Percentiles rank a stretch among this genome's conserved stretches.
These are phyloP conservation scores for Aspergillus nomiae DNA, from an alignment of 2,329 filamentous ascomycete species.

Conservation along the genomic window DNA sequence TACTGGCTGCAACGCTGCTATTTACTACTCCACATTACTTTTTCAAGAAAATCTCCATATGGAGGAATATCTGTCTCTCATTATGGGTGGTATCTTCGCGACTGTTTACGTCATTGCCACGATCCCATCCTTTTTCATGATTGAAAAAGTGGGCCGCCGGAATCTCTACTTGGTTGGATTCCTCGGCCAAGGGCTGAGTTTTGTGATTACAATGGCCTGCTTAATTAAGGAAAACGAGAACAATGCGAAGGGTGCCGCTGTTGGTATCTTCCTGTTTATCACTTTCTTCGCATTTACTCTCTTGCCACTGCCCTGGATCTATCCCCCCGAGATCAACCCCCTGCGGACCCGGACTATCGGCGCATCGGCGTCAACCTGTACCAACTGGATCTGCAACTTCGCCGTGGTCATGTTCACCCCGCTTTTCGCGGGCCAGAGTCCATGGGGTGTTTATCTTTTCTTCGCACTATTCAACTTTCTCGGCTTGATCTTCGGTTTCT, in stretches of 20 bases:
- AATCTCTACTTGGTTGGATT: slow-evolving; percentile 37
- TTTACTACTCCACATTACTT: slow-evolving; percentile 48
- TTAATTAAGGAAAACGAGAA: slow-evolving; percentile 26
- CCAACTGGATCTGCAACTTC: slow-evolving; percentile 59
- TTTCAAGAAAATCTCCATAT: slow-evolving; percentile 44
- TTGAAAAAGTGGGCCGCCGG: slow-evolving; percentile 43
- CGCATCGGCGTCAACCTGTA: slow-evolving; percentile 53
- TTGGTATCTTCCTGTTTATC: slow-evolving; percentile 69
- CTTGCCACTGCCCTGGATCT: slow-evolving; percentile 61
- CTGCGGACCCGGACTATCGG: slow-evolving; percentile 56
- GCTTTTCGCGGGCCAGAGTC: slow-evolving; percentile 34
- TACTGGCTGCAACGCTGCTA: slow-evolving; percentile 49
- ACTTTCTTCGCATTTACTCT: slow-evolving; percentile 66
- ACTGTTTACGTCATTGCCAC: slow-evolving; percentile 30
- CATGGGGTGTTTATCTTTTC: slow-evolving; percentile 46
- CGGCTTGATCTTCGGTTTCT: slow-evolving; percentile 53
- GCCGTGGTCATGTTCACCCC: slow-evolving; percentile 53
- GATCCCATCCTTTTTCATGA: slow-evolving; percentile 31
- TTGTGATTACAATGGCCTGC: slow-evolving; percentile 38
- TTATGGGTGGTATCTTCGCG: slow-evolving; percentile 31
- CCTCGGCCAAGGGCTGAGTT: slow-evolving; percentile 36
- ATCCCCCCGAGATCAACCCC: slow-evolving; percentile 54
- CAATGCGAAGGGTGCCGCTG: slow-evolving; percentile 42
- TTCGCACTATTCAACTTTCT: slow-evolving; percentile 40
- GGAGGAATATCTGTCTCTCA: slow-evolving; percentile 21